Conservation (phyloP, 257 asterid species). For the Scutellaria baicalensis region DNA sequence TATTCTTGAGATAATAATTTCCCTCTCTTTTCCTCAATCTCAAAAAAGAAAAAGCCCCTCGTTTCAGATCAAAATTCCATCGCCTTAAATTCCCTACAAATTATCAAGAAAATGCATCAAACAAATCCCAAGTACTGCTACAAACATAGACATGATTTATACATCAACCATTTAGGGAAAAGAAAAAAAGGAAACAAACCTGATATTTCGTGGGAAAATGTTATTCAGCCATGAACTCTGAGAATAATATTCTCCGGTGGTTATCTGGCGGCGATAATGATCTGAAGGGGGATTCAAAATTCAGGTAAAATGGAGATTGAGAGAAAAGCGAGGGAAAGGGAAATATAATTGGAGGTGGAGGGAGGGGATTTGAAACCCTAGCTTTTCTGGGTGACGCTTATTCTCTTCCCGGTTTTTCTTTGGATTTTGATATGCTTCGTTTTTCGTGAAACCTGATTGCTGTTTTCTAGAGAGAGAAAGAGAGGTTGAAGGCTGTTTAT, state of each 20-base stretch:
- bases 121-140: not conserved
- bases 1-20: constrained; percentile 14
- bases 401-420: not conserved
- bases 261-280: constrained; percentile 16
- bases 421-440: constrained; percentile 26
- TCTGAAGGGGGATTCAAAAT: constrained; percentile 17
- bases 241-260: constrained; percentile 17
- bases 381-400: not conserved
- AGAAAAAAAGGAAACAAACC: constrained; percentile 2
- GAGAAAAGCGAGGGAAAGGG: constrained; percentile 25
- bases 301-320: constrained; percentile 20
- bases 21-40: constrained; percentile 30
- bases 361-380: constrained; percentile 52
- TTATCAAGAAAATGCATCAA: not conserved
- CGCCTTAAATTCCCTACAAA: constrained; percentile 20
- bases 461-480: constrained; percentile 19
- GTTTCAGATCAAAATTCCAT: constrained; percentile 20
- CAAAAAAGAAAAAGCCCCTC: constrained; percentile 6
- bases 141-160: no score
- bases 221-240: not conserved
- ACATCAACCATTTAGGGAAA: not conserved
- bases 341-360: constrained; percentile 13
- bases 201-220: constrained; percentile 13
- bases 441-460: constrained; percentile 12
- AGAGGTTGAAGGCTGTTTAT: not conserved